Percentiles rank a stretch among this genome's conserved stretches.
phyloP scores from a whole-genome alignment of 371 early-diverging fungal species.

The Choanephora cucurbitarum region DNA sequence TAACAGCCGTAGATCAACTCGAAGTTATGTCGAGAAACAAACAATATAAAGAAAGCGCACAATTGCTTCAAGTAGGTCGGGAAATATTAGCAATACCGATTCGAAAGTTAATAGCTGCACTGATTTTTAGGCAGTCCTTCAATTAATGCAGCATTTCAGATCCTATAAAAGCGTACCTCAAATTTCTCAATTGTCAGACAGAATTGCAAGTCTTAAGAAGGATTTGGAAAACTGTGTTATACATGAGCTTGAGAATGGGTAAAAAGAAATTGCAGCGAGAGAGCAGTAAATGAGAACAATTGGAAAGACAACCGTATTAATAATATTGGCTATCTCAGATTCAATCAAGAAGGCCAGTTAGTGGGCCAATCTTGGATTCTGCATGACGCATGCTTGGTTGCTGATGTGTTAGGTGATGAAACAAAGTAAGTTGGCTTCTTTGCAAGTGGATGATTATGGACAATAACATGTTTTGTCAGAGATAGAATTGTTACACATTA shows the following conservation, averaged over 20 bases:
- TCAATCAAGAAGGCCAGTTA: conserved; percentile 54
- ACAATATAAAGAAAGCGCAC: conserved; percentile 78
- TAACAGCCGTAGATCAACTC: conserved; percentile 80
- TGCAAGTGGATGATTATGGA: not conserved
- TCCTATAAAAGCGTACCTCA: conserved; percentile 75
- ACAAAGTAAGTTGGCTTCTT: conserved; percentile 54
- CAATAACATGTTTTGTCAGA: conserved; percentile 9
- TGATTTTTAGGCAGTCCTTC: conserved; percentile 67
- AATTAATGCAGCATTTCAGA: conserved; percentile 78
- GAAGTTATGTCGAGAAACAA: conserved; percentile 64
- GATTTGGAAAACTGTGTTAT: conserved; percentile 73
- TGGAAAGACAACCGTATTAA: not conserved
- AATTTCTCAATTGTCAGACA: conserved; percentile 68
- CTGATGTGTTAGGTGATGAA: conserved; percentile 70
- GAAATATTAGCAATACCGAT: not conserved
- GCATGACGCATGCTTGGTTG: conserved; percentile 78
- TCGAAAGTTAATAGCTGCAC: not conserved
- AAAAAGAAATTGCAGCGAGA: conserved; percentile 45
- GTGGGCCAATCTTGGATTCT: conserved; percentile 56
- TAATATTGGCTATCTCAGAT: conserved; percentile 23
- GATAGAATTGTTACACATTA: conserved; percentile 75
- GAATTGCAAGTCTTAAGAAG: conserved; percentile 63
- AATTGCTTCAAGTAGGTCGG: conserved; percentile 68
- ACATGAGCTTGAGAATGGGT: conserved; percentile 61
- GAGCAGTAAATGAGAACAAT: conserved; percentile 37